Conservation (phyloP, 345 rosid species). For the Kandelia obovata region DNA sequence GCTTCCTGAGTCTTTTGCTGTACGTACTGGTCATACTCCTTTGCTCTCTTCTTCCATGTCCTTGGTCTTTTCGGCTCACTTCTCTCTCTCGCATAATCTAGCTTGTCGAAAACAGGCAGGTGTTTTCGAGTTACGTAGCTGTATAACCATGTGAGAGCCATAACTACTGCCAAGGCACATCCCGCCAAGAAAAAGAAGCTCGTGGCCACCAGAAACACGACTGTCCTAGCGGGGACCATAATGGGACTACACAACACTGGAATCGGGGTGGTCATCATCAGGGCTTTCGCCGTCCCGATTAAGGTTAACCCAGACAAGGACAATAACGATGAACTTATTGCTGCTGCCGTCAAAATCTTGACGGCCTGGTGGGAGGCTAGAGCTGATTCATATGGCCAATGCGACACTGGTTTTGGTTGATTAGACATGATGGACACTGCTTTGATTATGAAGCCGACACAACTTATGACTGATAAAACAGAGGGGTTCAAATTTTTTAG, state of each 20-base stretch:
- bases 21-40: constrained; percentile 50
- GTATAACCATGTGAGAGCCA: constrained; percentile 62
- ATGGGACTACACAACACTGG: constrained; percentile 62
- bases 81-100: constrained; percentile 43
- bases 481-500: too few relatives aligned
- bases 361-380: constrained; percentile 33
- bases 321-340: constrained; percentile 36
- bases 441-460: too few relatives aligned
- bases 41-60: constrained; percentile 45
- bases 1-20: constrained; percentile 49
- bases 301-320: constrained; percentile 50
- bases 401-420: constrained; percentile 23
- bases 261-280: constrained; percentile 53
- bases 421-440: constrained; percentile 11
- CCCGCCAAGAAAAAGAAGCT: constrained; percentile 60
- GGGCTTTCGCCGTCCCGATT: constrained; percentile 48
- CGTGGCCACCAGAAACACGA: constrained; percentile 14
- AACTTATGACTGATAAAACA: too few relatives aligned
- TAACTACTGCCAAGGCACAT: constrained; percentile 51
- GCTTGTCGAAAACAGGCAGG: constrained; percentile 55
- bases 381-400: constrained; percentile 15
- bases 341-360: constrained; percentile 50
- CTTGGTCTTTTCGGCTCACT: constrained; percentile 33
- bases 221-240: constrained; percentile 53
- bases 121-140: constrained; percentile 53